A percentile compares a stretch with the other conserved stretches of the same genome.
Evolutionary conservation across 169 alveolate species (phyloP).

Genomic region (Babesia gibsoni): DNA sequence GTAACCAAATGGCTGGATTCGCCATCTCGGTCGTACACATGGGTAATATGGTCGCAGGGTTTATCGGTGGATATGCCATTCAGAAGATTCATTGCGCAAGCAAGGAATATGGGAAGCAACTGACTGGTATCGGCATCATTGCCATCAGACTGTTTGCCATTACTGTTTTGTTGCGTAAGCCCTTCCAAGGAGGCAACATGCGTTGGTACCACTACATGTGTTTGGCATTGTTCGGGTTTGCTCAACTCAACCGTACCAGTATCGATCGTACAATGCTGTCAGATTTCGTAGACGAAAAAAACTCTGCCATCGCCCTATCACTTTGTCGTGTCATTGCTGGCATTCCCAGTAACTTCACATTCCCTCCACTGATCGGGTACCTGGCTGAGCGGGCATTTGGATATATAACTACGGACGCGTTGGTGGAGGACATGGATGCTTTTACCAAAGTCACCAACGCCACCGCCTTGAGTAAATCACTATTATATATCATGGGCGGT

Average conservation of each 20-base stretch:
- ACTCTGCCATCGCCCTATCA: conserved; percentile 84
- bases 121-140: conserved; percentile 77
- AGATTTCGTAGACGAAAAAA: conserved; percentile 85
- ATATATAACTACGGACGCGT: neutral
- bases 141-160: conserved; percentile 68
- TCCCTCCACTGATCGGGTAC: conserved; percentile 86
- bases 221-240: conserved; percentile 79
- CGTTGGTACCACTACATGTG: conserved; percentile 46
- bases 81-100: conserved; percentile 77
- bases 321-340: conserved; percentile 84
- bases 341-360: conserved; percentile 80
- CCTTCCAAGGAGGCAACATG: conserved; percentile 60
- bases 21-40: conserved; percentile 77
- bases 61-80: conserved; percentile 83
- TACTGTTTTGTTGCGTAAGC: conserved; percentile 67
- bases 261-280: conserved; percentile 86
- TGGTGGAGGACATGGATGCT: neutral
- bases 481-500: neutral
- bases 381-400: conserved; percentile 84
- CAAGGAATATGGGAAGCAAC: conserved; percentile 83
- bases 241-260: conserved; percentile 87
- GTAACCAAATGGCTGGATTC: conserved; percentile 82
- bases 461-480: conserved; percentile 9
- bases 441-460: neutral
- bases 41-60: conserved; percentile 87